These are phyloP conservation scores for Nematocida homosporus DNA, from an alignment of 371 early-diverging fungal species.

Conservation along the genomic window DNA sequence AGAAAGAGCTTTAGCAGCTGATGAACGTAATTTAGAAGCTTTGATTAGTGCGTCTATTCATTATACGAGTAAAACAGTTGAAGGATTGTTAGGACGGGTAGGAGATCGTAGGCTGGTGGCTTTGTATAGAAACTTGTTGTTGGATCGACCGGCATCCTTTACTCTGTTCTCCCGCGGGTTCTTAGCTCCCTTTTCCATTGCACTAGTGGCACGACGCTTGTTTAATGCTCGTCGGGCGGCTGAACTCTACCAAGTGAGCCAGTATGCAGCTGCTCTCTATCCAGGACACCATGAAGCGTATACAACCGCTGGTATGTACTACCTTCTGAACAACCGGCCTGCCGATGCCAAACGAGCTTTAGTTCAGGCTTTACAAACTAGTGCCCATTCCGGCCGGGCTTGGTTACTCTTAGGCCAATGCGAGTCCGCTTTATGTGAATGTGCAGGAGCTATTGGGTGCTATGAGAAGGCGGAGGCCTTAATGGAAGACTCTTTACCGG, in stretches of 20 bases:
- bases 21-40: slow-evolving; percentile 48
- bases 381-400: slow-evolving; percentile 10
- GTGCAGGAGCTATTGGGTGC: slow-evolving; percentile 33
- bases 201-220: slow-evolving; percentile 8
- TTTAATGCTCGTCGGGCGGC: slow-evolving; percentile 21
- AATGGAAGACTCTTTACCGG: slow-evolving; percentile 18
- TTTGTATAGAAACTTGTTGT: slow-evolving; percentile 3
- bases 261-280: slow-evolving; percentile 42
- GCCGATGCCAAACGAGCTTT: slow-evolving; percentile 37
- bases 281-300: slow-evolving; percentile 36
- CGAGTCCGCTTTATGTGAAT: slow-evolving; percentile 39
- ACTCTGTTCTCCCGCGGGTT: slow-evolving; percentile 25
- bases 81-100: background rate
- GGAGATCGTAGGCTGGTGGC: background rate
- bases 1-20: slow-evolving; percentile 5
- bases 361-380: slow-evolving; percentile 43
- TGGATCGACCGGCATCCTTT: background rate
- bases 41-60: slow-evolving; percentile 13
- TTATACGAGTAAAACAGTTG: background rate
- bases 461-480: slow-evolving; percentile 47
- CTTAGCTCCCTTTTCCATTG: slow-evolving; percentile 32
- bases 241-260: slow-evolving; percentile 47
- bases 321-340: slow-evolving; percentile 10
- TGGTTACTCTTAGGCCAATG: slow-evolving; percentile 50
- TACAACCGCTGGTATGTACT: slow-evolving; percentile 42